These are phyloP conservation scores for Cyberlindnera mississippiensis DNA, from an alignment of 805 yeast species.

Conservation along the genomic window DNA sequence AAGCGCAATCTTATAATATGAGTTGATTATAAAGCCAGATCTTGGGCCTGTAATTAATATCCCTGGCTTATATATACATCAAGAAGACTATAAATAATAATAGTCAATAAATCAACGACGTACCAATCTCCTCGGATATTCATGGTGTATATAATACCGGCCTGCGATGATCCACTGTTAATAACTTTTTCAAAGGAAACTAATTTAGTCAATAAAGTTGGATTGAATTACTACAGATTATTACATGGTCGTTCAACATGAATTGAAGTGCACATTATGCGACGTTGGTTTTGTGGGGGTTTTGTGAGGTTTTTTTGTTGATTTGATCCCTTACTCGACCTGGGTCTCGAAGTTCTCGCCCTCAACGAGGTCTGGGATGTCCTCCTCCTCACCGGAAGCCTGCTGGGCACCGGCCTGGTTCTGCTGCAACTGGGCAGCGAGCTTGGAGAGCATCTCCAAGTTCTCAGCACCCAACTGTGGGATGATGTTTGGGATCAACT, in stretches of 20 bases:
- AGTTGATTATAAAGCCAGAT: no score
- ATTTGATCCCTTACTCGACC: conserved; percentile 38
- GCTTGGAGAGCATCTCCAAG: conserved; percentile 79
- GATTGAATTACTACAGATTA: no score
- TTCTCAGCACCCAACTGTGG: conserved; percentile 97
- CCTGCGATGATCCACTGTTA: no score
- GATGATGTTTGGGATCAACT: conserved; percentile 88
- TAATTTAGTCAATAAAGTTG: no score
- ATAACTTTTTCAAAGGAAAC: no score
- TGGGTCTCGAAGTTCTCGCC: conserved; percentile 59
- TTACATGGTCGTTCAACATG: background rate
- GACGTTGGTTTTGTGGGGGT: background rate
- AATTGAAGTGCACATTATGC: background rate
- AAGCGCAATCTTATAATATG: no score
- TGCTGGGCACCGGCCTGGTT: conserved; percentile 45
- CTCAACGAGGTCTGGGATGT: conserved; percentile 69
- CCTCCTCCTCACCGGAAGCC: conserved; percentile 51
- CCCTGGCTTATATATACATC: no score
- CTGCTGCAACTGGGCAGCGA: conserved; percentile 84
- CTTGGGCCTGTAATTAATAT: no score
- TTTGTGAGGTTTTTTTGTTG: background rate
- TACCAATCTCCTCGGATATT: no score
- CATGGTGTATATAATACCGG: no score
- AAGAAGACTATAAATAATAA: no score
- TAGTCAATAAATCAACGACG: no score